These are phyloP conservation scores for Cryptococcus sp. DNA, from an alignment of 1,284 basidiomycete species.

Conservation along the genomic window DNA sequence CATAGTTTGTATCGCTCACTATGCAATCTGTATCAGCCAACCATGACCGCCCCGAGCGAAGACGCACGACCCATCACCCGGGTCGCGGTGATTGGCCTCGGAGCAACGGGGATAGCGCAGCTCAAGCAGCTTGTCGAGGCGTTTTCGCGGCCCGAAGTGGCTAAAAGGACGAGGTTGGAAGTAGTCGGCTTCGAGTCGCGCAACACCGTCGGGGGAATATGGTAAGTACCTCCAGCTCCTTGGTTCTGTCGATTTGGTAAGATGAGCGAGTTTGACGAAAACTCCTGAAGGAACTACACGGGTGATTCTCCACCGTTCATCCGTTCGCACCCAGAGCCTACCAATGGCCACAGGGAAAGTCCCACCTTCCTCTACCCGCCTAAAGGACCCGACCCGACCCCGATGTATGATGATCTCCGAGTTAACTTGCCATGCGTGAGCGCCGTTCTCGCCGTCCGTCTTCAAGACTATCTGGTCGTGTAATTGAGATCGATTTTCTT, in stretches of 20 bases:
- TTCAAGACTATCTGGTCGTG: too few species aligned
- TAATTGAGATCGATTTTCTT: background rate
- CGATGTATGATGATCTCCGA: conserved; percentile 50
- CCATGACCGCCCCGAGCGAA: too few species aligned
- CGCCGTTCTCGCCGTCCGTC: background rate
- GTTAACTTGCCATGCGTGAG: conserved; percentile 52
- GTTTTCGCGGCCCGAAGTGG: conserved; percentile 22
- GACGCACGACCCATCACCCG: conserved; percentile 11
- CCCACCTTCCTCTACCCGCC: conserved; percentile 22
- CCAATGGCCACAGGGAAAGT: too few species aligned
- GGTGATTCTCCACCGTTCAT: background rate
- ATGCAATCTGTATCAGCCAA: too few species aligned
- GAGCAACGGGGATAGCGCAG: conserved; percentile 52
- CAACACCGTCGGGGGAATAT: conserved; percentile 46
- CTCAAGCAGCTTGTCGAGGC: conserved; percentile 50
- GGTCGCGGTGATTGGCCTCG: conserved; percentile 55
- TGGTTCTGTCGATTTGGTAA: background rate
- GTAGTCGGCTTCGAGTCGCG: conserved; percentile 36
- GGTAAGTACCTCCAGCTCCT: conserved; percentile 31
- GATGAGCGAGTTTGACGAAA: background rate
- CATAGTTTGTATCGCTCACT: too few species aligned
- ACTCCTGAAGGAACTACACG: background rate
- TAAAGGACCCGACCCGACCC: conserved; percentile 29
- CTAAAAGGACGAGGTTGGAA: conserved; percentile 16
- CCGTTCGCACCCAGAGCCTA: background rate